Evolutionary conservation across 1,139 yeast species (phyloP), one percentile per base, ranked within the genome.

Genomic region (Pichia sp.): DNA sequence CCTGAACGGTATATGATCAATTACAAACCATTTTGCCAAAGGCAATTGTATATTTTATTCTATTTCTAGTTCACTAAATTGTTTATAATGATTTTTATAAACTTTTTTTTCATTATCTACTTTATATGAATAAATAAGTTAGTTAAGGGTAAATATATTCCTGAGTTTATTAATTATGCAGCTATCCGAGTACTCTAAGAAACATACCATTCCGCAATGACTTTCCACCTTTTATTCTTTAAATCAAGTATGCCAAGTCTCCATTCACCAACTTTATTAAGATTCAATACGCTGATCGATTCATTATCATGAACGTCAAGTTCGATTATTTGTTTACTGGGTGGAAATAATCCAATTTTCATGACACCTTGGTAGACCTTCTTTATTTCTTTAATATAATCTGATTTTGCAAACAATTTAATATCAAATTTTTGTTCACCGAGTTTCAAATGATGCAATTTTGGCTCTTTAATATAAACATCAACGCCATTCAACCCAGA

Each of bases 171-270:
- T 39, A 27, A 39, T 38, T 16, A 29, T 39, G 25, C 50, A 16
- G 25, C 52, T 50, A 38, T 42, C 48, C 46, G 48, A 22, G 33
- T 30, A 19, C 42, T n/a, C 49, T 49, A 55, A 36, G 44, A 36
- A 16, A 52, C 55, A 45, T 76, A 76, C 99, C 99, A 93, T 68
- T 89, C 96, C 13, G 96, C 91, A 70, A 88, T 89, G 8, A 87
- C 90, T 62, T 90, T 86, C 91, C 96, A 88, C 52, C 93, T 84
- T 56, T 79, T 77, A 5, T 90, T 90, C 48, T 84, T 79, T 60
- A 88, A 95, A 10, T 91, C 85, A 47, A 87, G 79, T 0, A 88
- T 89, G 50, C 91, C 75, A 1, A 93, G 95, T 50, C 91, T 76
- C 86, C 96, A 93, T 31, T 76, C 68, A 3, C 99, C 99, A 1